phyloP scores from a whole-genome alignment of 2,329 filamentous ascomycete species.

The Stachybotrys echinatus region DNA sequence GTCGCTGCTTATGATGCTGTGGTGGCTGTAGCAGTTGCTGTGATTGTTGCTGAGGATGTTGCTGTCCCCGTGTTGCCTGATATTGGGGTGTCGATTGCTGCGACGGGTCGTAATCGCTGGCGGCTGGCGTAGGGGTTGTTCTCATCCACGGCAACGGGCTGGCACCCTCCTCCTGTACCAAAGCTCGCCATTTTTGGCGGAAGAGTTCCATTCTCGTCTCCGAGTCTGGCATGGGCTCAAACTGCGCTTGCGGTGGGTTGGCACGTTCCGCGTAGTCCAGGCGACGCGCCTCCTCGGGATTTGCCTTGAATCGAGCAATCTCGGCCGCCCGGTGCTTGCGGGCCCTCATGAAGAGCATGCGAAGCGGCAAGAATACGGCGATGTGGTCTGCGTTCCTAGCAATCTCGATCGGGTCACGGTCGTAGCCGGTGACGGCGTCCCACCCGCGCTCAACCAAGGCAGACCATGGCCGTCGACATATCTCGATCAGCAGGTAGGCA shows the following conservation, averaged over 20 bases:
- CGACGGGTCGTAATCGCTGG: constrained; percentile 1
- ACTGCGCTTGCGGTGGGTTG: constrained; percentile 37
- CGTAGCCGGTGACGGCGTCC: constrained; percentile 36
- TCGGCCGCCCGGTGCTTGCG: constrained; percentile 46
- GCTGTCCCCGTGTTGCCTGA: constrained; percentile 6
- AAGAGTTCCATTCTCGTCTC: constrained; percentile 40
- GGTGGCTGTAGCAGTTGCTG: no score
- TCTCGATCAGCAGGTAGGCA: constrained; percentile 42
- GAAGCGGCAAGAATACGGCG: constrained; percentile 48
- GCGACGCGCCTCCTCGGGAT: constrained; percentile 42
- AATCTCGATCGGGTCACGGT: constrained; percentile 34
- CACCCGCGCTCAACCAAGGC: constrained; percentile 45
- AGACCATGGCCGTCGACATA: constrained; percentile 41
- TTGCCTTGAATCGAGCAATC: constrained; percentile 39
- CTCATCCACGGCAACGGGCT: constrained; percentile 9
- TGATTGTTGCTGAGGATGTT: background rate
- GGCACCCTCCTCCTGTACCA: constrained; percentile 33
- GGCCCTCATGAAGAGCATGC: constrained; percentile 48
- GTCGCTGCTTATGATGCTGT: no score
- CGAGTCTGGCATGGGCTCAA: constrained; percentile 41
- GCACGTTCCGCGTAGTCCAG: constrained; percentile 45
- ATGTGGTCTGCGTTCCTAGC: constrained; percentile 39
- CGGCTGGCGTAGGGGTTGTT: constrained; percentile 1
- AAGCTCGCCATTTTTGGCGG: constrained; percentile 44
- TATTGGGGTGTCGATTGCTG: background rate